Conservation (phyloP, 139 green algal species). For the Gonium pectorale region DNA sequence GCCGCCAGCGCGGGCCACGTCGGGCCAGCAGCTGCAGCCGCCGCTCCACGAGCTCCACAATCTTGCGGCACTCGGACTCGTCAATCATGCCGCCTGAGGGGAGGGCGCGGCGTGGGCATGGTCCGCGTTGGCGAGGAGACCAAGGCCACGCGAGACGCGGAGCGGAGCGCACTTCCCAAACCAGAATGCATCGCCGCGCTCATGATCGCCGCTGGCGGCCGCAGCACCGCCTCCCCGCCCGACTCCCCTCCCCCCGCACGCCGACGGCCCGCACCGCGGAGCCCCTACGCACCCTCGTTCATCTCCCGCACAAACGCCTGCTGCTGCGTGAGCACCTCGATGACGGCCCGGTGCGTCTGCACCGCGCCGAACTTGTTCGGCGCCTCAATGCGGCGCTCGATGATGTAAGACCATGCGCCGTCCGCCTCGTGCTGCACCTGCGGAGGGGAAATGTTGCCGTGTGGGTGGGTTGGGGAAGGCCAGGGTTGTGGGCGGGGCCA, state of each 20-base stretch:
- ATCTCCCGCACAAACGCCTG: slow-evolving; percentile 81
- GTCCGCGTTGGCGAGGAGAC: background rate
- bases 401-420: slow-evolving; percentile 75
- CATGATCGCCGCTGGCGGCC: too few relatives aligned
- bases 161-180: too few relatives aligned
- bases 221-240: too few relatives aligned
- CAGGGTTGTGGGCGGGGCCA: too few relatives aligned
- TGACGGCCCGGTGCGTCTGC: slow-evolving; percentile 87
- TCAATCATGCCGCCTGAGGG: slow-evolving; percentile 79
- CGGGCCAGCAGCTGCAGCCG: slow-evolving; percentile 67
- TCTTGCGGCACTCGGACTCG: slow-evolving; percentile 65
- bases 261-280: too few relatives aligned
- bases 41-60: slow-evolving; percentile 69
- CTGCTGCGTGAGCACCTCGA: slow-evolving; percentile 86
- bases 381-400: slow-evolving; percentile 88
- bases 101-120: background rate
- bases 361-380: slow-evolving; percentile 83
- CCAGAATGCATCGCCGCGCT: too few relatives aligned
- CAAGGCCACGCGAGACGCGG: too few relatives aligned
- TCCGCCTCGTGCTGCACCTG: slow-evolving; percentile 38
- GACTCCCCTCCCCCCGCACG: background rate
- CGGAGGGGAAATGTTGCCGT: too few relatives aligned
- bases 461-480: background rate
- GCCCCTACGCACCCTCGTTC: slow-evolving; percentile 21
- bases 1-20: slow-evolving; percentile 46